Conservation (phyloP, 768 basidiomycete genomes). For the Leccinellum rugosiceps region DNA sequence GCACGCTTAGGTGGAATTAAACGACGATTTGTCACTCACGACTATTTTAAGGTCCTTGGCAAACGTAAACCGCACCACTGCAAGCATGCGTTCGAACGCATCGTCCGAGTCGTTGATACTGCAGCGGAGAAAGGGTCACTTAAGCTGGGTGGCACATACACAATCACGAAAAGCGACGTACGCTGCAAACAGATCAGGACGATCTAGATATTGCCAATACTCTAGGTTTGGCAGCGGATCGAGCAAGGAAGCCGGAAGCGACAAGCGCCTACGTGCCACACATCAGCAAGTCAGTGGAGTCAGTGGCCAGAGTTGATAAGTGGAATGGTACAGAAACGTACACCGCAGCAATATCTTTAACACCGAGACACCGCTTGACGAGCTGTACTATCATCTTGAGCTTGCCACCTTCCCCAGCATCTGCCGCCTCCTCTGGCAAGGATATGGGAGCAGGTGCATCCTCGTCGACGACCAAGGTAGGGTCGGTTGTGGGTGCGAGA, state of each 20-base stretch:
- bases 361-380: slow-evolving; percentile 87
- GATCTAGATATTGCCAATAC: slow-evolving; percentile 92
- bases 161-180: slow-evolving; percentile 42
- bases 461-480: slow-evolving; percentile 36
- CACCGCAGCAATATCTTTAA: slow-evolving; percentile 95
- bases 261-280: slow-evolving; percentile 67
- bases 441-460: slow-evolving; percentile 59
- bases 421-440: slow-evolving; percentile 68
- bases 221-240: slow-evolving; percentile 96
- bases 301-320: slow-evolving; percentile 10
- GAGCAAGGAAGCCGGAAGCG: slow-evolving; percentile 86
- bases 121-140: slow-evolving; percentile 3
- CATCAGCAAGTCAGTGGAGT: slow-evolving; percentile 3
- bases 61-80: slow-evolving; percentile 82
- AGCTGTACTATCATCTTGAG: slow-evolving; percentile 92
- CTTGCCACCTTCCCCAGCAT: slow-evolving; percentile 84
- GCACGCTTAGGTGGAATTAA: background rate
- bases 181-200: slow-evolving; percentile 90
- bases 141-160: background rate
- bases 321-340: slow-evolving; percentile 36
- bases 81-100: slow-evolving; percentile 94
- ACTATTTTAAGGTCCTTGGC: slow-evolving; percentile 94
- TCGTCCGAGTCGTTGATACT: slow-evolving; percentile 92
- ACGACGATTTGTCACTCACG: slow-evolving; percentile 41
- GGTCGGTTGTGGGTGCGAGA: slow-evolving; percentile 5